phyloP scores from a whole-genome alignment of 306 rosid species.

The Arachis stenosperma region DNA sequence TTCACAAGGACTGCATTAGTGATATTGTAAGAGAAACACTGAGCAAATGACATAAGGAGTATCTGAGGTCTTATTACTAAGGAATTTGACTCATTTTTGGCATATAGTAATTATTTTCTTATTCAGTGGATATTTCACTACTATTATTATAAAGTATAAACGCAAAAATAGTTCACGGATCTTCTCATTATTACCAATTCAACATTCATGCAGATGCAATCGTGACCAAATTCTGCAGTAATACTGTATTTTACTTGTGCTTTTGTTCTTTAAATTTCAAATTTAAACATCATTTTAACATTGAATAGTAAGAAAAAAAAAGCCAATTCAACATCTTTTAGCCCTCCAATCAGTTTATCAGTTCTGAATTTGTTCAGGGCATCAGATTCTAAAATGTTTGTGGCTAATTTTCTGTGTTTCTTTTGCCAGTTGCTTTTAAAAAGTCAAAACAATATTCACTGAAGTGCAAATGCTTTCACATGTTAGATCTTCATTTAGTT shows the following conservation, averaged over 20 bases:
- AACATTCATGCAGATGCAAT: slow-evolving; percentile 21
- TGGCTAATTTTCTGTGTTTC: slow-evolving; percentile 16
- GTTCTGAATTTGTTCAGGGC: slow-evolving; percentile 24
- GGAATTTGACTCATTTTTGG: slow-evolving; percentile 21
- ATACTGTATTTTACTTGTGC: slow-evolving; percentile 16
- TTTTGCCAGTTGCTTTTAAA: slow-evolving; percentile 32
- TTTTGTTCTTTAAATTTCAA: slow-evolving; percentile 18
- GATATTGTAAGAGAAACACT: slow-evolving; percentile 3
- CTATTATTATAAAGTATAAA: not conserved
- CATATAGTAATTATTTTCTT: slow-evolving; percentile 8
- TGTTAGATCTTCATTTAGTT: slow-evolving; percentile 25
- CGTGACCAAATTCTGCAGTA: not conserved
- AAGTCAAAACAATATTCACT: slow-evolving; percentile 30
- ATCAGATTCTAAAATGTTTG: slow-evolving; percentile 25
- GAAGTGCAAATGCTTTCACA: slow-evolving; percentile 20
- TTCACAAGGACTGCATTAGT: slow-evolving; percentile 16
- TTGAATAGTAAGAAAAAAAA: not conserved
- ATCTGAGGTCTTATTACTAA: slow-evolving; percentile 23
- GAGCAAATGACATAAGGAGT: slow-evolving; percentile 18
- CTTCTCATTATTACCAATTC: slow-evolving; percentile 10
- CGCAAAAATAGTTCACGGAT: not conserved
- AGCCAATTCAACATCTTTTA: slow-evolving; percentile 17
- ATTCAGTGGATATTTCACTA: slow-evolving; percentile 10
- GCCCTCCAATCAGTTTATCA: slow-evolving; percentile 24
- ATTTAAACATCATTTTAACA: not conserved